A percentile compares a stretch with the other conserved stretches of the same genome.
Conservation (phyloP, 805 yeast species). For the Blastobotrys attinorum region DNA sequence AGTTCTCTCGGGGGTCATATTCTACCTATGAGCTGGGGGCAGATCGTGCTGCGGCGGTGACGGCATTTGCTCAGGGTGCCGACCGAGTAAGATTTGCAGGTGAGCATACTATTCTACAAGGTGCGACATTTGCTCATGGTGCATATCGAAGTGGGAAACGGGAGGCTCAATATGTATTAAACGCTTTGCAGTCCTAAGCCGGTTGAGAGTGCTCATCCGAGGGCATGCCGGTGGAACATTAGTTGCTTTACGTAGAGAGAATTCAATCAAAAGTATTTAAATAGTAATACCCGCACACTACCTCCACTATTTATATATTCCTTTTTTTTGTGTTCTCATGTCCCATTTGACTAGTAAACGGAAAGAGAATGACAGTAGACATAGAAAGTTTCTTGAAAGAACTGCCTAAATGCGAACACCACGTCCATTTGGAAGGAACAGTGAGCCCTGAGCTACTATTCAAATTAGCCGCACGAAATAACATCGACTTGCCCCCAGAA, state of each 20-base stretch:
- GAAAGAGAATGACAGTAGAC: constrained; percentile 29
- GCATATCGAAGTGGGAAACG: constrained; percentile 72
- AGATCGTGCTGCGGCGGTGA: constrained; percentile 55
- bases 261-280: no score
- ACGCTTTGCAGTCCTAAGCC: background rate
- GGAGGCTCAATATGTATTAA: constrained; percentile 30
- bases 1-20: constrained; percentile 67
- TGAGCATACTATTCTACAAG: constrained; percentile 76
- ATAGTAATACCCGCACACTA: background rate
- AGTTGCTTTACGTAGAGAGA: no score
- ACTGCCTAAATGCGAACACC: constrained; percentile 83
- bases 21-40: constrained; percentile 60
- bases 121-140: constrained; percentile 86
- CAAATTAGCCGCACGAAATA: constrained; percentile 59
- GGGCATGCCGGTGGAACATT: background rate
- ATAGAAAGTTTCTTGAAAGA: constrained; percentile 44
- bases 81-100: constrained; percentile 69
- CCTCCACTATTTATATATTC: no score
- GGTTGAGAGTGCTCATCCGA: background rate
- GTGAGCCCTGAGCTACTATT: constrained; percentile 67
- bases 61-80: constrained; percentile 51
- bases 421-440: constrained; percentile 78
- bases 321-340: no score
- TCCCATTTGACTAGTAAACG: no score
- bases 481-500: constrained; percentile 47